A percentile compares a stretch with the other conserved stretches of the same genome.
Conservation (phyloP, 768 basidiomycete genomes). For the Mrakia gelida region DNA sequence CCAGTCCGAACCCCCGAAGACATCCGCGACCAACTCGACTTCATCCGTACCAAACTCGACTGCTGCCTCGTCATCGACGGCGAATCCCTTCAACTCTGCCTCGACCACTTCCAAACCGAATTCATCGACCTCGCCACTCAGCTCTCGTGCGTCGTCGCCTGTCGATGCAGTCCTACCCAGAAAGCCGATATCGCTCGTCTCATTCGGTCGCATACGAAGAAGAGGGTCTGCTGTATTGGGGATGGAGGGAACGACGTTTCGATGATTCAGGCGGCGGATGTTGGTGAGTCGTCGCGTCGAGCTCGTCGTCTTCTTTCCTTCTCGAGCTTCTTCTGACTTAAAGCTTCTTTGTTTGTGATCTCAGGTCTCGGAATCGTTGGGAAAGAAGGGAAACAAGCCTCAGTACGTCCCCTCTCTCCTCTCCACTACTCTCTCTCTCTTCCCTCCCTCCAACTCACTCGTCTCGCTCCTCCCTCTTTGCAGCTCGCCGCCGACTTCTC, state of each 20-base stretch:
- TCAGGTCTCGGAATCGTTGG: conserved; percentile 94
- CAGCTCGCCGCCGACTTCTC: conserved; percentile 86
- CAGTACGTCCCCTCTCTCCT: conserved; percentile 49
- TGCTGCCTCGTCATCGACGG: conserved; percentile 98
- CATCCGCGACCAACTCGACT: conserved; percentile 81
- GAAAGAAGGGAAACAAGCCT: conserved; percentile 98
- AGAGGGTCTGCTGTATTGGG: conserved; percentile 96
- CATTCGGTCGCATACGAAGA: conserved; percentile 83
- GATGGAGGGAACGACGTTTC: conserved; percentile 95
- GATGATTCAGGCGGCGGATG: conserved; percentile 99
- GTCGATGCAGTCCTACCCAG: conserved; percentile 96
- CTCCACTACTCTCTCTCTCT: not conserved
- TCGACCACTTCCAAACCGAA: conserved; percentile 84
- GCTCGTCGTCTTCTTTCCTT: not conserved
- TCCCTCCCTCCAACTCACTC: not conserved
- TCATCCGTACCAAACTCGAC: conserved; percentile 87
- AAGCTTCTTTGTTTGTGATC: not conserved
- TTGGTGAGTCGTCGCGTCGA: conserved; percentile 59
- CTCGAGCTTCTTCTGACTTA: conserved; percentile 36
- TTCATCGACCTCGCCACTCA: conserved; percentile 96
- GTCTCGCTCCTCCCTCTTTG: not conserved
- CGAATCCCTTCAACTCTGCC: conserved; percentile 87
- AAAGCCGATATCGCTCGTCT: conserved; percentile 96
- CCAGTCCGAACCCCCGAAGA: conserved; percentile 82
- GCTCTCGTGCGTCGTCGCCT: conserved; percentile 91